phyloP scores from a whole-genome alignment of 2,329 filamentous ascomycete genomes.

The Colletotrichum phormii region DNA sequence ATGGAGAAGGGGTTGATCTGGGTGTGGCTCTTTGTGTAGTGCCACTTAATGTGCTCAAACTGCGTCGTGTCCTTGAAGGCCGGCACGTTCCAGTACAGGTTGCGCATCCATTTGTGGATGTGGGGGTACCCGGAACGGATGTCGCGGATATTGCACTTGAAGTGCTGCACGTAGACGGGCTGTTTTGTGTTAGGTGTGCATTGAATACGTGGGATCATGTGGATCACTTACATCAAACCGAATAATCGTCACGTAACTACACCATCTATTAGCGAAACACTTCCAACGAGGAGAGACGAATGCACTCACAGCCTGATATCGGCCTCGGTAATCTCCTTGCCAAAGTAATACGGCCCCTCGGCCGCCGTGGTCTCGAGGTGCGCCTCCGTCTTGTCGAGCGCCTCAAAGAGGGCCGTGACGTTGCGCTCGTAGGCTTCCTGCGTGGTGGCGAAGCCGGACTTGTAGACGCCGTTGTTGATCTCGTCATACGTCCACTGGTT shows the following conservation, averaged over 20 bases:
- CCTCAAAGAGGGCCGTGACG: slow-evolving; percentile 77
- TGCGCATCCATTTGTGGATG: slow-evolving; percentile 83
- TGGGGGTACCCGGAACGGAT: slow-evolving; percentile 86
- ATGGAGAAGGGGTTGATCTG: slow-evolving; percentile 79
- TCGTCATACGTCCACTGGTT: slow-evolving; percentile 84
- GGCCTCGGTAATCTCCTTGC: slow-evolving; percentile 80
- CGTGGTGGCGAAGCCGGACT: slow-evolving; percentile 85
- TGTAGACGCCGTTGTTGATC: slow-evolving; percentile 80
- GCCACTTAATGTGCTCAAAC: slow-evolving; percentile 94
- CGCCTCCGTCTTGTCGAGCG: slow-evolving; percentile 80
- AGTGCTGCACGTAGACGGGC: slow-evolving; percentile 86
- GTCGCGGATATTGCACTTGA: slow-evolving; percentile 88
- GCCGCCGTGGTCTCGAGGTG: slow-evolving; percentile 65
- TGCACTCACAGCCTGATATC: slow-evolving; percentile 76
- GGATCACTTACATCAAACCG: slow-evolving; percentile 70
- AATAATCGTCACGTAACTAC: slow-evolving; percentile 74
- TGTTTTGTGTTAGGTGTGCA: slow-evolving; percentile 39
- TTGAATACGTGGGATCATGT: too few species aligned
- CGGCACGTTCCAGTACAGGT: slow-evolving; percentile 84
- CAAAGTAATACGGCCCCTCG: slow-evolving; percentile 78
- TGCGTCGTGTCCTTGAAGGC: slow-evolving; percentile 88
- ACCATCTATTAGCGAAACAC: neutral
- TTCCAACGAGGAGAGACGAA: neutral
- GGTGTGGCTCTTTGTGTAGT: slow-evolving; percentile 71
- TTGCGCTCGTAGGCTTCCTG: slow-evolving; percentile 85